Conservation (phyloP, 139 green algal genomes). For the Pycnococcus provasolii region DNA sequence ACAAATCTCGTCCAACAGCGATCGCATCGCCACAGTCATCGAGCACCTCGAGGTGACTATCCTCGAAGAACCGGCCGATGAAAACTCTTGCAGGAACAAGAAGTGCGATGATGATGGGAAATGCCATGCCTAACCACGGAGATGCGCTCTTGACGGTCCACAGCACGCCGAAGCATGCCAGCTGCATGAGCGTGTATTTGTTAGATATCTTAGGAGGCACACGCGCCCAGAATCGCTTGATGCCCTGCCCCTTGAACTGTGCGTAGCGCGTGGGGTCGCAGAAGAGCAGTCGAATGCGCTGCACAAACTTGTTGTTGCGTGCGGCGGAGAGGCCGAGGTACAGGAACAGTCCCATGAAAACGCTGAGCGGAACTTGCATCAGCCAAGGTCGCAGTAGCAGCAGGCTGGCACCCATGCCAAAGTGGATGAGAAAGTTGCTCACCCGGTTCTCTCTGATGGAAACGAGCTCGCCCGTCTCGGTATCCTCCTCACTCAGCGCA, state of each 20-base stretch:
- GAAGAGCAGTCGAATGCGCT: slow-evolving; percentile 16
- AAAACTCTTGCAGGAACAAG: not conserved
- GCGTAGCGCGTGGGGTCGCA: not conserved
- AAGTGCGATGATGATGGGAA: slow-evolving; percentile 9
- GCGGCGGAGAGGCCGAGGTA: slow-evolving; percentile 20
- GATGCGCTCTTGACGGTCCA: slow-evolving; percentile 7
- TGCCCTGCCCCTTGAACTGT: not conserved
- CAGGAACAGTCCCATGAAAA: slow-evolving; percentile 23
- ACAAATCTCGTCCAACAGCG: not conserved
- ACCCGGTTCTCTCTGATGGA: slow-evolving; percentile 17
- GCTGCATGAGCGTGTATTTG: slow-evolving; percentile 11
- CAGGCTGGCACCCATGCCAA: slow-evolving; percentile 6
- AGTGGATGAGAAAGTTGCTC: slow-evolving; percentile 20
- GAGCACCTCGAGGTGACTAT: slow-evolving; percentile 10
- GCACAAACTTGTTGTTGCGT: slow-evolving; percentile 24
- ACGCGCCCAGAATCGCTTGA: not conserved
- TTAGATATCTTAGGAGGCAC: not conserved
- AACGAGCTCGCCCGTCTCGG: slow-evolving; percentile 6
- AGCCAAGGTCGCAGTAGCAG: slow-evolving; percentile 11
- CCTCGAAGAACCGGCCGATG: slow-evolving; percentile 1
- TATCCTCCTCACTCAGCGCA: not conserved
- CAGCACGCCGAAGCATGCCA: slow-evolving; percentile 6
- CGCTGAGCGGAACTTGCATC: slow-evolving; percentile 13
- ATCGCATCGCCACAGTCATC: slow-evolving; percentile 15
- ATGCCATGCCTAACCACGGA: not conserved